A percentile compares a stretch with the other conserved stretches of the same genome.
These are phyloP conservation scores for Sarcodon aspratus DNA, from an alignment of 768 basidiomycete species.

Conservation along the genomic window DNA sequence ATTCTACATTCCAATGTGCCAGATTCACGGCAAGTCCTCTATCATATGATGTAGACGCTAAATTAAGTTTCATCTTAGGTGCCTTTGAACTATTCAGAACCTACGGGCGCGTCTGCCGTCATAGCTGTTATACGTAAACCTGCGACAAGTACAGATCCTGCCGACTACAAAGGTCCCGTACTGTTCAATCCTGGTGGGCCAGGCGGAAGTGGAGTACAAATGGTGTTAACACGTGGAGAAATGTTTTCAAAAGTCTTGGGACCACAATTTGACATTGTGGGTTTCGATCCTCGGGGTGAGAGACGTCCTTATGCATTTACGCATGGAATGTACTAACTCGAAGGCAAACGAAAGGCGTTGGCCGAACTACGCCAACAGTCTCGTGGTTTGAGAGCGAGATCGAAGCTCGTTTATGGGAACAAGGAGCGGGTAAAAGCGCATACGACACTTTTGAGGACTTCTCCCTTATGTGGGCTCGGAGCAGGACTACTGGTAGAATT, in stretches of 20 bases:
- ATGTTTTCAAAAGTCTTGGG: slow-evolving; percentile 8
- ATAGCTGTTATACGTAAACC: slow-evolving; percentile 17
- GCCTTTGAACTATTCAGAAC: slow-evolving; percentile 18
- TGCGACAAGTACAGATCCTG: slow-evolving; percentile 4
- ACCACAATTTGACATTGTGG: slow-evolving; percentile 13
- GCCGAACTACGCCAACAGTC: no score
- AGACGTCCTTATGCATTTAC: no score
- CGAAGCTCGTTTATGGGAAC: no score
- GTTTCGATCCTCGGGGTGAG: slow-evolving; percentile 18
- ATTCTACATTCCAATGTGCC: slow-evolving; percentile 3
- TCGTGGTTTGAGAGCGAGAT: no score
- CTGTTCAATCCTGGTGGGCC: slow-evolving; percentile 20
- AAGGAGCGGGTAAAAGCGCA: no score
- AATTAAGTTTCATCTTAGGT: slow-evolving; percentile 7
- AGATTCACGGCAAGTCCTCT: background rate
- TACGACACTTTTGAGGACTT: no score
- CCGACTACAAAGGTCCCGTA: slow-evolving; percentile 18
- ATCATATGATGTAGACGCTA: no score
- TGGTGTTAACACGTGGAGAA: slow-evolving; percentile 1
- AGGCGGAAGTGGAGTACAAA: slow-evolving; percentile 15
- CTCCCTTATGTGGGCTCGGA: no score
- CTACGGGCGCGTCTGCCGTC: slow-evolving; percentile 7
- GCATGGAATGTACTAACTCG: no score
- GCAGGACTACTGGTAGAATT: no score
- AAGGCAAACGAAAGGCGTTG: no score